These are phyloP conservation scores for Pythium aquatile DNA, from an alignment of 352 stramenopile genomes.

Conservation along the genomic window DNA sequence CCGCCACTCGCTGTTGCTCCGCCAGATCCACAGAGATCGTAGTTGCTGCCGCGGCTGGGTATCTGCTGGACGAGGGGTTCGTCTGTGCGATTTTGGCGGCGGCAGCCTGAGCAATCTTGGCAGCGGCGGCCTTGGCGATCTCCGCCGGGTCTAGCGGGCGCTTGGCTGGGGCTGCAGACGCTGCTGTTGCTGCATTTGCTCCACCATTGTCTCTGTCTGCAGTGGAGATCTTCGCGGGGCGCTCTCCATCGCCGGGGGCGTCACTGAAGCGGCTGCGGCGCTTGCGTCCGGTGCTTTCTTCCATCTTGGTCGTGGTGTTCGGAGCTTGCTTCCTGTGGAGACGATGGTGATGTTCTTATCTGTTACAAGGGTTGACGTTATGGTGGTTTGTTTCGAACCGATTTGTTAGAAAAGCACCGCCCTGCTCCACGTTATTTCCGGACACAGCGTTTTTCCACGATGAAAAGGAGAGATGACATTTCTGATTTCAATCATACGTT, in stretches of 20 bases:
- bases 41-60: conserved; percentile 1
- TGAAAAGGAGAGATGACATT: not conserved
- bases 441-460: not conserved
- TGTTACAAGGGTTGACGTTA: not conserved
- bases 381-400: too few species aligned
- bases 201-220: conserved; percentile 3
- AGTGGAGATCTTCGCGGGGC: conserved; percentile 23
- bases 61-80: conserved; percentile 32
- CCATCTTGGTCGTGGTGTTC: conserved; percentile 20
- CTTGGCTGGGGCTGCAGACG: conserved; percentile 13
- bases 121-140: conserved; percentile 59
- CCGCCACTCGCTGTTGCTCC: conserved; percentile 39
- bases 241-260: conserved; percentile 25
- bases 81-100: conserved; percentile 68
- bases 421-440: not conserved
- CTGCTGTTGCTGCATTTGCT: conserved; percentile 14
- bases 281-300: conserved; percentile 44
- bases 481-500: not conserved
- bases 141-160: conserved; percentile 45
- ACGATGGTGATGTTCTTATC: not conserved
- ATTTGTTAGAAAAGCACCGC: not conserved
- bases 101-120: conserved; percentile 48
- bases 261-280: conserved; percentile 87
- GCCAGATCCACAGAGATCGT: conserved; percentile 4
- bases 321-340: conserved; percentile 27